These are phyloP conservation scores for Heritiera fomes DNA, from an alignment of 345 rosid species.

Conservation along the genomic window DNA sequence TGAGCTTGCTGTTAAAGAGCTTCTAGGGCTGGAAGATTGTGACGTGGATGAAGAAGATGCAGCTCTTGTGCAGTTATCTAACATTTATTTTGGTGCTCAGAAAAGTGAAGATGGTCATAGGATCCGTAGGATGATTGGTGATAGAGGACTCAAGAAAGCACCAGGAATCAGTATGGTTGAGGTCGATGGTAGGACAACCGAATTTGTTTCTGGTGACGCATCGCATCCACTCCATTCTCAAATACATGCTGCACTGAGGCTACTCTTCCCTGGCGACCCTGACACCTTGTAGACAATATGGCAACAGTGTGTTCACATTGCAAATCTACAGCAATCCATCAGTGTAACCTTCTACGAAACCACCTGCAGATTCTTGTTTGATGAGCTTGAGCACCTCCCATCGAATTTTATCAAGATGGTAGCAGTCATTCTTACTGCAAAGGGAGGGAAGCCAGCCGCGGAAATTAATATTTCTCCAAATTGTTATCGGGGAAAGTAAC, in stretches of 20 bases:
- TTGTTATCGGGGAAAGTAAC: neutral
- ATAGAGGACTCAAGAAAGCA: constrained; percentile 46
- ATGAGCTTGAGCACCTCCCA: neutral
- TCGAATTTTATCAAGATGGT: neutral
- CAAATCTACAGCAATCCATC: neutral
- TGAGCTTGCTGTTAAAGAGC: constrained; percentile 49
- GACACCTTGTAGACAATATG: neutral
- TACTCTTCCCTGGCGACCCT: constrained; percentile 26
- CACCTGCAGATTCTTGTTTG: neutral
- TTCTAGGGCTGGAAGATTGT: constrained; percentile 44
- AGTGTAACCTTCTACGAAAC: neutral
- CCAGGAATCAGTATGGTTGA: constrained; percentile 63
- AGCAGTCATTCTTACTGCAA: neutral
- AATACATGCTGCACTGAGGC: constrained; percentile 41
- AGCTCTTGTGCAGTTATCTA: constrained; percentile 56
- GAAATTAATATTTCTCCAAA: neutral
- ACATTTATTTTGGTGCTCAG: constrained; percentile 39
- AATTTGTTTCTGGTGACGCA: constrained; percentile 58
- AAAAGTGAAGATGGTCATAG: constrained; percentile 44
- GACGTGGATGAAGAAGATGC: constrained; percentile 54
- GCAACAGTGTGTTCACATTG: neutral
- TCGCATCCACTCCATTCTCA: constrained; percentile 37
- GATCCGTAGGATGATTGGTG: constrained; percentile 47
- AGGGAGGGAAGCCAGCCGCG: neutral
- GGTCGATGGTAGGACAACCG: constrained; percentile 44